These are phyloP conservation scores for Termitomyces sp. DNA, from an alignment of 768 basidiomycete species.

Conservation along the genomic window DNA sequence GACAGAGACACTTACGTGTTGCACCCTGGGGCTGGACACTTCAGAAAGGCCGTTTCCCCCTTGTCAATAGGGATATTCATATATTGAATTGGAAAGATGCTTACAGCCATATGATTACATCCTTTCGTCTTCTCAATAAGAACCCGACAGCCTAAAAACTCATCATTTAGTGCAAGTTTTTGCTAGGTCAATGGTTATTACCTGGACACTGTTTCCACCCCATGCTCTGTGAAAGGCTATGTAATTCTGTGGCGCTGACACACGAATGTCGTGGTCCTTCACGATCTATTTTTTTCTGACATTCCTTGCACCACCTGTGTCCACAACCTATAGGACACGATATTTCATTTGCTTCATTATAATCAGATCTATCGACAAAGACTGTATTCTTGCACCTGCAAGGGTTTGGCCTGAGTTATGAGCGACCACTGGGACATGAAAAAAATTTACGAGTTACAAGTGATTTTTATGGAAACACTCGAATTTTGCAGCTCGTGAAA, in stretches of 20 bases:
- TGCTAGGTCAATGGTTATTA: not conserved
- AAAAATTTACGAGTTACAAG: constrained; percentile 42
- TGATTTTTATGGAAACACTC: constrained; percentile 18
- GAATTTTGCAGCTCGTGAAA: not conserved
- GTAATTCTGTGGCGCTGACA: constrained; percentile 50
- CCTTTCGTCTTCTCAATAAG: constrained; percentile 47
- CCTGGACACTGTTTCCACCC: constrained; percentile 68
- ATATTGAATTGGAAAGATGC: constrained; percentile 7
- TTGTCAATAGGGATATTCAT: not conserved
- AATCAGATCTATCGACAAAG: constrained; percentile 47
- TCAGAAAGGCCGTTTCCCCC: not conserved
- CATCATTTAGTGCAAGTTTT: not conserved
- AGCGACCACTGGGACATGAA: not conserved
- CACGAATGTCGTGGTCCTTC: constrained; percentile 36
- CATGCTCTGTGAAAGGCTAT: constrained; percentile 40
- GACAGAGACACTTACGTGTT: constrained; percentile 30
- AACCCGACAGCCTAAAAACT: constrained; percentile 35
- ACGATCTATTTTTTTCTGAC: constrained; percentile 34
- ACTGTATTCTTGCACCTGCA: constrained; percentile 43
- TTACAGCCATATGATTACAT: constrained; percentile 56
- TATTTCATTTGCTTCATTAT: constrained; percentile 32
- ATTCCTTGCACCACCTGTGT: constrained; percentile 57
- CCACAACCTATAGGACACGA: constrained; percentile 46
- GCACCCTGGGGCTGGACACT: constrained; percentile 54
- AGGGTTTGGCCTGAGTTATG: not conserved